Base-by-base conservation (phyloP, 1,284 basidiomycete species). In the Wolfiporia cocos region DNA sequence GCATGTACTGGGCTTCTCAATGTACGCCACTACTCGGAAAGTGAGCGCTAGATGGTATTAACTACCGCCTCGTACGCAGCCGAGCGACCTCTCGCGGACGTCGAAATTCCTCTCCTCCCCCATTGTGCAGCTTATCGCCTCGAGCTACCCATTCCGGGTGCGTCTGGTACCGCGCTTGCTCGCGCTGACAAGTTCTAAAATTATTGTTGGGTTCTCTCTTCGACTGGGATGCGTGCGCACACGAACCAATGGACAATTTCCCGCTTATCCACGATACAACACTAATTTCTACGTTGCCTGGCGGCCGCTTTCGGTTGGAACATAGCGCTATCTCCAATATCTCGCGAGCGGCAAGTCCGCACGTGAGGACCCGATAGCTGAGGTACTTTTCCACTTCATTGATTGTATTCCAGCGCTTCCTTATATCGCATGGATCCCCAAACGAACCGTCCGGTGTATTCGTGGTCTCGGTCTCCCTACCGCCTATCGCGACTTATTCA, bases 51-150 rank as follows among this genome's bases (percentile, higher is more conserved):
- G 31, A 32, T 39, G 15, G 21, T 50, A 7, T 38, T 21, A 44
- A 22, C n/a, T n/a, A n/a, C n/a, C n/a, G n/a, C 5, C 9, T 39
- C 14, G 30, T 28, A 5, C 39, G 3, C 18, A 85, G 81, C 68
- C 80, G 0, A 58, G 58, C 19, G 83, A 87, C 55, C 69, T 86
- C 46, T 80, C 82, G 24, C 71, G 78, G 9, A 86, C 81, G 0
- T 70, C 76, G 17, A 84, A 79, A 55, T 77, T 87, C 55, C 80
- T 86, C 70, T 83, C 83, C 1, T 79, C 80, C 2, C 81, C 81
- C 0, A 53, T 84, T 9, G 68, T 85, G 24, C 83, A 86, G 58
- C 66, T 70, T 9, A 53, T 84, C 11, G 70, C 81, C 0, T 73
- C 80, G 4, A 82, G 75, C 51, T 63, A 66, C 29, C 74, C 79